These are phyloP conservation scores for Cyberlindnera lachancei DNA, from an alignment of 805 yeast species.

Conservation along the genomic window DNA sequence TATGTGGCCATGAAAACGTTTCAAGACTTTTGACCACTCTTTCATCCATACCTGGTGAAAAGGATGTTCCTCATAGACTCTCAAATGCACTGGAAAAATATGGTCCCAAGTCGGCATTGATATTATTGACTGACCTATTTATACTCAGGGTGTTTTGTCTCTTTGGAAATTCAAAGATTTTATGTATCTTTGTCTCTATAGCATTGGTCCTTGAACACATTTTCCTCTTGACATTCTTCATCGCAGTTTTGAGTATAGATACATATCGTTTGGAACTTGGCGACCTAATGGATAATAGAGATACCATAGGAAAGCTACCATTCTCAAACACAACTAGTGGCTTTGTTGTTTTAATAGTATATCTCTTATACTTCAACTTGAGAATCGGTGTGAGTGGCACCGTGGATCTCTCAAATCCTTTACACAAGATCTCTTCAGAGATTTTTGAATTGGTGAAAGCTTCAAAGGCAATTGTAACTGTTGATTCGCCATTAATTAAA, in stretches of 20 bases:
- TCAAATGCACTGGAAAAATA: slow-evolving; percentile 29
- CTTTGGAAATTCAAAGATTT: slow-evolving; percentile 28
- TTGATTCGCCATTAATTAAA: slow-evolving; percentile 23
- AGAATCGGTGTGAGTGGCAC: slow-evolving; percentile 12
- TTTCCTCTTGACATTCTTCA: slow-evolving; percentile 55
- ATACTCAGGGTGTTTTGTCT: slow-evolving; percentile 25
- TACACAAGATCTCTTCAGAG: slow-evolving; percentile 11
- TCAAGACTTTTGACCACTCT: slow-evolving; percentile 36
- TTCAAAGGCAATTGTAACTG: slow-evolving; percentile 11
- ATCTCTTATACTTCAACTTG: slow-evolving; percentile 24
- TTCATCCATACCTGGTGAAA: slow-evolving; percentile 34
- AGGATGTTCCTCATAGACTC: slow-evolving; percentile 31
- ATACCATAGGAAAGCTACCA: slow-evolving; percentile 24
- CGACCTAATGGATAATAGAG: slow-evolving; percentile 32
- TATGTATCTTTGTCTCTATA: slow-evolving; percentile 37
- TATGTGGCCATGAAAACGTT: slow-evolving; percentile 40
- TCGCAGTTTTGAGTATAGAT: slow-evolving; percentile 63
- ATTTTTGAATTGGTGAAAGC: background rate
- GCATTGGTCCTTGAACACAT: slow-evolving; percentile 52
- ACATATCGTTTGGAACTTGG: slow-evolving; percentile 53
- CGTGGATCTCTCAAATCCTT: slow-evolving; percentile 7
- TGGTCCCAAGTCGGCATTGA: slow-evolving; percentile 31
- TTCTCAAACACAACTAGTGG: slow-evolving; percentile 26
- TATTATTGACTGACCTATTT: slow-evolving; percentile 24
- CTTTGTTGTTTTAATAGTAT: slow-evolving; percentile 20